Conservation (phyloP, 306 rosid genomes). For the Coriaria nepalensis region DNA sequence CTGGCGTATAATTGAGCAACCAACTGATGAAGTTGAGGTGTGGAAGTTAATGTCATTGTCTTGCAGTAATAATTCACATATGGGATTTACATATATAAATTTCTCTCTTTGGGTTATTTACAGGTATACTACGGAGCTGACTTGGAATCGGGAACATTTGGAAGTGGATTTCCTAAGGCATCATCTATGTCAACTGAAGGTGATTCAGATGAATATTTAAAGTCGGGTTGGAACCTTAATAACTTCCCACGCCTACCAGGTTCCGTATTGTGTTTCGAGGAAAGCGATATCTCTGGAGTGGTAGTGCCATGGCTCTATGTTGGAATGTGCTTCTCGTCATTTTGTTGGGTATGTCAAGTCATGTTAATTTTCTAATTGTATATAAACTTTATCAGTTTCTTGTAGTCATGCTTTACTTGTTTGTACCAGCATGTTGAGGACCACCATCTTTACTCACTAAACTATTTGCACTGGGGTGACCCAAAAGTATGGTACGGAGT, state of each 20-base stretch:
- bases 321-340: slow-evolving; percentile 98
- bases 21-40: slow-evolving; percentile 94
- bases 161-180: slow-evolving; percentile 87
- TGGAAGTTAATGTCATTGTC: slow-evolving; percentile 1
- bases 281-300: slow-evolving; percentile 91
- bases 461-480: slow-evolving; percentile 86
- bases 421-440: slow-evolving; percentile 90
- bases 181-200: slow-evolving; percentile 26
- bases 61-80: background rate
- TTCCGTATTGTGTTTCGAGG: slow-evolving; percentile 73
- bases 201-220: slow-evolving; percentile 32
- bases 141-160: slow-evolving; percentile 71
- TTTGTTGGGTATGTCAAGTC: slow-evolving; percentile 90
- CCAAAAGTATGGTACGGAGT: slow-evolving; percentile 97
- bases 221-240: slow-evolving; percentile 91
- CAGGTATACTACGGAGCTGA: slow-evolving; percentile 96
- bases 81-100: slow-evolving; percentile 4
- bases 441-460: slow-evolving; percentile 89
- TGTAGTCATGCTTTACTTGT: slow-evolving; percentile 7
- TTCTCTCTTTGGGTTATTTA: slow-evolving; percentile 18
- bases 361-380: slow-evolving; percentile 1
- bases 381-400: slow-evolving; percentile 5
- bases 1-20: slow-evolving; percentile 85
- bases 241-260: slow-evolving; percentile 84
- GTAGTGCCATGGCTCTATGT: slow-evolving; percentile 95